Evolutionary conservation across 1,284 basidiomycete genomes (phyloP), one percentile per base, ranked within the genome.

Genomic region (Rhodotorula sp.): DNA sequence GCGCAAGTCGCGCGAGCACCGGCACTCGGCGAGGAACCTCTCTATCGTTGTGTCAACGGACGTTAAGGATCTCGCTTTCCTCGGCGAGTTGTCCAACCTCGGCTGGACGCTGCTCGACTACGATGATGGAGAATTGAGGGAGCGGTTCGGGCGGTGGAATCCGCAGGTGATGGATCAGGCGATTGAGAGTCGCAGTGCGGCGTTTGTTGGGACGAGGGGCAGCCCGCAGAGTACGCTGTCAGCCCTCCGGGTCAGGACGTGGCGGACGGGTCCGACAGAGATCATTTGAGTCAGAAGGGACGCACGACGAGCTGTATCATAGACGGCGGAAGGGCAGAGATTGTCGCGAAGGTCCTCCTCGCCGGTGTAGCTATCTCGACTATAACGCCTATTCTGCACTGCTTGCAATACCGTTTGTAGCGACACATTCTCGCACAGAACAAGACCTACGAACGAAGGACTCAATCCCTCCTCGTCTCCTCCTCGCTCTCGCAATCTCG

Each of bases 61-160:
- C 52, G 50, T 74, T 44, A 58, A 61, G 48, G 73, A 74, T 48
- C 55, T 74, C 46, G 70, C 58, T n/a, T 74, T 74, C 56, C 58
- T 64, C 48, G 73, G 73, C 60, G 73, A 74, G 59, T 51, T 74
- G 54, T 56, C 56, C 20, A 66, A 67, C 30, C 58, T 70, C 37
- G 73, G 73, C 20, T 74, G 73, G 70, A 69, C 68, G 13, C 28
- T 74, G 22, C 54, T 74, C 28, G 73, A 74, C 47, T 71, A 72
- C 64, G 66, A 68, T 20, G 73, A 74, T 50, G 58, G 68, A 57
- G 73, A 72, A 50, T 13, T 72, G 50, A 40, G 66, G 30, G 70
- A 74, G 57, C 63, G 65, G 37, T 72, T 68, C 28, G 73, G 73
- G 1, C n/a, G 48, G 11, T 71, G 64, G 64, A 31, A 61, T 22